phyloP scores from a whole-genome alignment of 305 asterid species.

The Petunia hybrid region DNA sequence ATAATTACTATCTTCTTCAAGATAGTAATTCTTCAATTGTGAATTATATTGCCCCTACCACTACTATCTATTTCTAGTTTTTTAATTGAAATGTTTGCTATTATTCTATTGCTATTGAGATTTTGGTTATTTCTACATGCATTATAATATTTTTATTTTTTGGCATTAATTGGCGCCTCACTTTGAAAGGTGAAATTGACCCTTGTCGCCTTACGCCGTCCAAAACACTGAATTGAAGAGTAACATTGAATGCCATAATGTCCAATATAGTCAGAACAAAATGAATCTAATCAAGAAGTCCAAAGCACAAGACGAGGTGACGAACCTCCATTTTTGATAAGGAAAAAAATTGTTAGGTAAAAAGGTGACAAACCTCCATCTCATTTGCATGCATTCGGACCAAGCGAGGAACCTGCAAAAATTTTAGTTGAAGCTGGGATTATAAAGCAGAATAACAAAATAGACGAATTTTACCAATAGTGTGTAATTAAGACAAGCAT shows the following conservation, averaged over 20 bases:
- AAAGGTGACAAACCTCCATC: slow-evolving; percentile 79
- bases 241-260: slow-evolving; percentile 11
- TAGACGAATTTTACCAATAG: neutral
- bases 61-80: too few relatives aligned
- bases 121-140: neutral
- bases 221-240: neutral
- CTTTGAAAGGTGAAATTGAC: too few relatives aligned
- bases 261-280: slow-evolving; percentile 7
- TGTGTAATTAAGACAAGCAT: neutral
- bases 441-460: slow-evolving; percentile 4
- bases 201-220: too few relatives aligned
- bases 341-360: too few relatives aligned
- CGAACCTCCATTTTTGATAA: slow-evolving; percentile 76
- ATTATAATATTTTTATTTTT: too few relatives aligned
- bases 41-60: too few relatives aligned
- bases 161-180: too few relatives aligned
- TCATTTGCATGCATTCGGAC: slow-evolving; percentile 98
- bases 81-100: neutral
- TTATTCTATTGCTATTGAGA: neutral
- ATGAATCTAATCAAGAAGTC: neutral
- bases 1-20: too few relatives aligned
- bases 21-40: too few relatives aligned
- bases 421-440: slow-evolving; percentile 33
- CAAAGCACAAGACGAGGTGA: slow-evolving; percentile 28
- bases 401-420: slow-evolving; percentile 88